phyloP scores from a whole-genome alignment of 2,329 filamentous ascomycete species.

The Pseudogymnoascus sp. region DNA sequence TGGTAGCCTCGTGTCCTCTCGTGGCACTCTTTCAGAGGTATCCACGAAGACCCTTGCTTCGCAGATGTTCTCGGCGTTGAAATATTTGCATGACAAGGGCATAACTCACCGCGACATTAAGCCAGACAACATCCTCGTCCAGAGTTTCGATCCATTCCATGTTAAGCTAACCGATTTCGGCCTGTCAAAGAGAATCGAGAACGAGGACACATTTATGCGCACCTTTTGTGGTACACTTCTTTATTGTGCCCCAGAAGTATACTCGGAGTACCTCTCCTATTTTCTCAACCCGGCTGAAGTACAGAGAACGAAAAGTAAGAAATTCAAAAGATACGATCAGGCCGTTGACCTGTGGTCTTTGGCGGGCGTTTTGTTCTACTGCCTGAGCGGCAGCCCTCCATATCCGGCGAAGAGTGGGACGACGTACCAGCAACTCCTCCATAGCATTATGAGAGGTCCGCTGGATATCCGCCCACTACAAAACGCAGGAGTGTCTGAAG shows the following conservation, averaged over 20 bases:
- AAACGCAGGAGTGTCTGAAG: constrained; percentile 49
- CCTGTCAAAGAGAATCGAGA: constrained; percentile 85
- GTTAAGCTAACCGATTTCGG: constrained; percentile 97
- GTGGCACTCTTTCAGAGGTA: constrained; percentile 57
- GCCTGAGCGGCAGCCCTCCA: constrained; percentile 71
- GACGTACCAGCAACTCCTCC: constrained; percentile 69
- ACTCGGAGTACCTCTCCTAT: constrained; percentile 62
- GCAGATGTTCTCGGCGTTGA: constrained; percentile 74
- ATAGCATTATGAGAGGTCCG: constrained; percentile 74
- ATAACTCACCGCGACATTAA: constrained; percentile 99
- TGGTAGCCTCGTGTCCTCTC: constrained; percentile 58
- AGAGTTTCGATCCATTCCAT: constrained; percentile 60
- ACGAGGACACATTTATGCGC: constrained; percentile 76
- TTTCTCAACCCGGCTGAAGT: constrained; percentile 55
- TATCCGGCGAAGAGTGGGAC: constrained; percentile 72
- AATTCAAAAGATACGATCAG: constrained; percentile 67
- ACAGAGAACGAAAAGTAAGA: constrained; percentile 27
- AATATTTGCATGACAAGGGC: constrained; percentile 76
- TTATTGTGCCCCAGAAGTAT: constrained; percentile 95
- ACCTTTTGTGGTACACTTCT: constrained; percentile 95
- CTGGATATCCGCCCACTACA: constrained; percentile 60
- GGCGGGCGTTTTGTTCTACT: constrained; percentile 82
- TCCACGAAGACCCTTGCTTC: constrained; percentile 63
- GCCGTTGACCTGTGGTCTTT: constrained; percentile 96
- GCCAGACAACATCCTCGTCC: constrained; percentile 91